phyloP scores from a whole-genome alignment of 1,284 basidiomycete species.

The Naganishia sp. region DNA sequence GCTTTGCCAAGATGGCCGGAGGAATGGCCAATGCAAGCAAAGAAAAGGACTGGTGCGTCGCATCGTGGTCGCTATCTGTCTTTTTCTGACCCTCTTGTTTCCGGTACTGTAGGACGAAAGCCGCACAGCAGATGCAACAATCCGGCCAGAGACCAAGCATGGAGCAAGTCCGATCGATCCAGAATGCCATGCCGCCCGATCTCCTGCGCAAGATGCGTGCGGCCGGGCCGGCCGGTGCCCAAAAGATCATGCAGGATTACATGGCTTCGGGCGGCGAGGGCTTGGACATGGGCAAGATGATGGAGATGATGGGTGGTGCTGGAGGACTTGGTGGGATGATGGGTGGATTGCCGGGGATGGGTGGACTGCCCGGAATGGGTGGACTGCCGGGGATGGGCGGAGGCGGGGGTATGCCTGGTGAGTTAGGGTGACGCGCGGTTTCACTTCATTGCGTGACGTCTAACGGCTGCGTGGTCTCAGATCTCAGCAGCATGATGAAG shows the following conservation, averaged over 20 bases:
- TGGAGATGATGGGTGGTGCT: constrained; percentile 40
- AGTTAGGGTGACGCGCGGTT: constrained; percentile 14
- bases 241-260: constrained; percentile 95
- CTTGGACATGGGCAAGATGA: constrained; percentile 41
- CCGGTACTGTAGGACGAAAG: constrained; percentile 63
- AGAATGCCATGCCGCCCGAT: constrained; percentile 85
- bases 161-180: constrained; percentile 89
- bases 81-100: not conserved
- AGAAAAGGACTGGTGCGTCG: constrained; percentile 31
- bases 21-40: constrained; percentile 56
- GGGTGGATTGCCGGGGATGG: constrained; percentile 46
- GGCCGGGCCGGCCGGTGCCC: constrained; percentile 75
- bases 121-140: constrained; percentile 86
- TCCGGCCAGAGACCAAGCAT: constrained; percentile 80
- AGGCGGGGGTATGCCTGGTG: constrained; percentile 51
- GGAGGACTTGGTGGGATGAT: constrained; percentile 45
- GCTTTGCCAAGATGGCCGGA: constrained; percentile 94
- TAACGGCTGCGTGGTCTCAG: constrained; percentile 26
- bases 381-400: constrained; percentile 51
- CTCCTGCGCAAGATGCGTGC: constrained; percentile 79
- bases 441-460: no score
- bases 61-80: not conserved
- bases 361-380: constrained; percentile 48
- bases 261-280: constrained; percentile 71
- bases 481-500: constrained; percentile 53